A percentile compares a stretch with the other conserved stretches of the same genome.
These are phyloP conservation scores for Beauveria varroae DNA, from an alignment of 2,329 filamentous ascomycete genomes.

Conservation along the genomic window DNA sequence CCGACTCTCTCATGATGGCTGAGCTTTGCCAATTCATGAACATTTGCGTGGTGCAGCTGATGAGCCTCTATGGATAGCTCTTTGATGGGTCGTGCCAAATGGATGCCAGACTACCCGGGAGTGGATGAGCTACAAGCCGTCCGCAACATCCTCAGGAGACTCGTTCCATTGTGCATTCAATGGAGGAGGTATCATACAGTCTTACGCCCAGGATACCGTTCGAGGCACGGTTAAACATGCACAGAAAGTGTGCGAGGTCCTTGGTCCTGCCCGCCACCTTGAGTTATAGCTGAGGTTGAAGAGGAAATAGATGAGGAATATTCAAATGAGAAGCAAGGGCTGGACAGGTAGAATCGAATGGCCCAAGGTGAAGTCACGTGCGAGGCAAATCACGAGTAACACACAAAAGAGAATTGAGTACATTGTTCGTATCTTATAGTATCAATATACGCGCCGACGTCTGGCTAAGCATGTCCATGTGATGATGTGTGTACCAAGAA, in stretches of 20 bases:
- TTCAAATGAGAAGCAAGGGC: too few relatives aligned
- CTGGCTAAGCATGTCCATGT: neutral
- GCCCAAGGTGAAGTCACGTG: accelerated
- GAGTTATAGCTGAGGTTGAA: too few relatives aligned
- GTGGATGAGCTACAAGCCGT: neutral
- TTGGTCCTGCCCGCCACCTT: neutral
- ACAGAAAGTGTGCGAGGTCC: neutral
- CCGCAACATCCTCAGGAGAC: neutral
- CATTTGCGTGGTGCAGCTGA: neutral
- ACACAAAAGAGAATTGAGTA: too few relatives aligned
- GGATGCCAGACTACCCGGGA: neutral
- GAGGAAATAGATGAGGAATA: too few relatives aligned
- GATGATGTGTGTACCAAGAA: too few relatives aligned
- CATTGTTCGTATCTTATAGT: neutral
- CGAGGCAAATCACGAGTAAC: neutral
- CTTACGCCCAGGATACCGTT: neutral
- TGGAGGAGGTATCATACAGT: neutral
- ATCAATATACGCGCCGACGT: neutral
- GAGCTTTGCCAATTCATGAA: too few relatives aligned
- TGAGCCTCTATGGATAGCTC: neutral
- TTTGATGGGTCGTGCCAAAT: neutral
- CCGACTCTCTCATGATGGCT: too few relatives aligned
- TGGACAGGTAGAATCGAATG: accelerated
- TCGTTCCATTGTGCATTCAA: neutral
- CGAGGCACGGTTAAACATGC: neutral